phyloP scores from a whole-genome alignment of 2,329 filamentous ascomycete species.

The Claviceps spartinae region DNA sequence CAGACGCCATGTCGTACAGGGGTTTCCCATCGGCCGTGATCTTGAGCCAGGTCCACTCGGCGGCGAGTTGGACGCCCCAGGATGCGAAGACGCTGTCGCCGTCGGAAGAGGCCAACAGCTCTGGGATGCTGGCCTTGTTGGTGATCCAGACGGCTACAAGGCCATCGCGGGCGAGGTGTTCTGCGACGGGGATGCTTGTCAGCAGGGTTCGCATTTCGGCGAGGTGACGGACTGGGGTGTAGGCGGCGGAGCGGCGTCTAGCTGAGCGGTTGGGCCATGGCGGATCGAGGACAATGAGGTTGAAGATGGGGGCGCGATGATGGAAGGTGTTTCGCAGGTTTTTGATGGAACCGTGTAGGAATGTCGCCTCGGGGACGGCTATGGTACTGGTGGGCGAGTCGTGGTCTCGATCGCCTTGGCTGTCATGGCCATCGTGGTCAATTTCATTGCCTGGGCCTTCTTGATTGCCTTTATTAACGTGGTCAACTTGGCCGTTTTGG shows the following conservation, averaged over 20 bases:
- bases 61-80: slow-evolving; percentile 52
- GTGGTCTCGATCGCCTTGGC: neutral
- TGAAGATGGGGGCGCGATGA: slow-evolving; percentile 37
- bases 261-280: slow-evolving; percentile 74
- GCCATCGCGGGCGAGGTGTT: slow-evolving; percentile 37
- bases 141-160: slow-evolving; percentile 66
- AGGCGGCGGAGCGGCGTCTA: slow-evolving; percentile 39
- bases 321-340: slow-evolving; percentile 28
- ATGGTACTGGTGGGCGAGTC: neutral
- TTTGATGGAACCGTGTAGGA: slow-evolving; percentile 36
- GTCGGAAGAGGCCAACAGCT: slow-evolving; percentile 34
- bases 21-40: slow-evolving; percentile 52
- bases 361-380: slow-evolving; percentile 26
- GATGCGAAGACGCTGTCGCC: slow-evolving; percentile 47
- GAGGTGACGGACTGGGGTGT: slow-evolving; percentile 32
- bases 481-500: neutral
- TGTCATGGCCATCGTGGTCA: neutral
- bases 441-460: neutral
- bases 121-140: slow-evolving; percentile 49
- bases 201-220: slow-evolving; percentile 36
- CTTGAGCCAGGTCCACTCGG: slow-evolving; percentile 74
- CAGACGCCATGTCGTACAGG: slow-evolving; percentile 43
- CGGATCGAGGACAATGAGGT: slow-evolving; percentile 60
- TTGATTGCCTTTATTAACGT: neutral
- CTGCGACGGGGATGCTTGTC: slow-evolving; percentile 40